Evolutionary conservation across 768 basidiomycete species (phyloP).

Genomic region (Omphalotus guepiniiformis): DNA sequence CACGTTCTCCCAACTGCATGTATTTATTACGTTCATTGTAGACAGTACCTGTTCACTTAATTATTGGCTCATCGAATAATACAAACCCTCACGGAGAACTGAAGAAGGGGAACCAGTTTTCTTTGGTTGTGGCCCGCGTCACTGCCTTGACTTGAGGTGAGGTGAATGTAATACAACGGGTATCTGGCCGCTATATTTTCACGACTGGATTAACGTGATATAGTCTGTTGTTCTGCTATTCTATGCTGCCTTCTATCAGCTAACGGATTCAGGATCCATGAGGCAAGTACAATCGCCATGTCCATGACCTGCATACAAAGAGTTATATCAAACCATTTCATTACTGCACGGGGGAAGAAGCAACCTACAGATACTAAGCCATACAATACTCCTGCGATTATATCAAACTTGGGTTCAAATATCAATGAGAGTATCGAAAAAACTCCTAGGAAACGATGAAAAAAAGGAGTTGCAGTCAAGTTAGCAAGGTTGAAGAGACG

Average conservation of each 20-base stretch:
- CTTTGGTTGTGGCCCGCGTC: no score
- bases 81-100: no score
- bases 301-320: slow-evolving; percentile 55
- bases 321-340: slow-evolving; percentile 1
- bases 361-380: slow-evolving; percentile 53
- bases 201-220: no score
- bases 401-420: slow-evolving; percentile 61
- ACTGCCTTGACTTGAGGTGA: no score
- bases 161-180: no score
- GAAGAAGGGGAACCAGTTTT: no score
- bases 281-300: slow-evolving; percentile 52
- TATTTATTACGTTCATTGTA: slow-evolving; percentile 5
- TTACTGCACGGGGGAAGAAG: not conserved
- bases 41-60: slow-evolving; percentile 4
- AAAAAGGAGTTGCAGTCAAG: no score
- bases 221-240: no score
- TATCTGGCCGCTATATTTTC: no score
- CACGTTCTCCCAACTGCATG: not conserved
- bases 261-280: slow-evolving; percentile 62
- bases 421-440: slow-evolving; percentile 68
- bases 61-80: slow-evolving; percentile 3
- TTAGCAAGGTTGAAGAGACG: no score
- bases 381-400: slow-evolving; percentile 59
- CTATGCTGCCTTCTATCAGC: slow-evolving; percentile 33
- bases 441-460: no score